Conservation (phyloP, 495 filamentous ascomycete species). For the Aspergillus avenaceus region DNA sequence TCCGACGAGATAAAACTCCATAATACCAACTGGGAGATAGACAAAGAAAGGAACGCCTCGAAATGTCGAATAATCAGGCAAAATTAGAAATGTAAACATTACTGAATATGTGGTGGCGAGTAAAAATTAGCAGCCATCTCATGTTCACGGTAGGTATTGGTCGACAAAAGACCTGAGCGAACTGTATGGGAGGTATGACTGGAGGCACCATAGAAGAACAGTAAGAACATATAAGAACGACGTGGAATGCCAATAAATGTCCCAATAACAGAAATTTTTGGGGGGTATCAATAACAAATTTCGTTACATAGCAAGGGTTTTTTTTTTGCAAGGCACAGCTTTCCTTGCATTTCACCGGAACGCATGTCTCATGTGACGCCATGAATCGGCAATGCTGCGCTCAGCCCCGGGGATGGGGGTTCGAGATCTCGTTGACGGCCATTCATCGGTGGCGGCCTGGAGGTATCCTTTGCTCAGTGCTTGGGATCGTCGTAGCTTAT, state of each 20-base stretch:
- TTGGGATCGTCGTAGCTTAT: slow-evolving; percentile 39
- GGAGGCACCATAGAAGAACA: too few relatives aligned
- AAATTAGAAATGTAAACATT: slow-evolving; percentile 28
- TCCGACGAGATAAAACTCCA: neutral
- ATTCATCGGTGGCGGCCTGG: slow-evolving; percentile 35
- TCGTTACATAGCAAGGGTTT: neutral
- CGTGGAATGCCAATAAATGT: neutral
- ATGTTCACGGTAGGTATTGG: neutral
- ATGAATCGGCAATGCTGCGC: slow-evolving; percentile 33
- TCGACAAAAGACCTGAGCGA: neutral
- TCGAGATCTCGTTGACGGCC: slow-evolving; percentile 23
- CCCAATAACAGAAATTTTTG: slow-evolving; percentile 2
- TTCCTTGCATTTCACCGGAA: slow-evolving; percentile 24
- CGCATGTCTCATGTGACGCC: slow-evolving; percentile 40
- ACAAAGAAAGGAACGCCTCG: too few relatives aligned
- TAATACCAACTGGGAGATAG: neutral
- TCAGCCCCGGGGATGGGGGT: slow-evolving; percentile 33
- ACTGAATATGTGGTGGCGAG: slow-evolving; percentile 6
- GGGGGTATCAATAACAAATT: slow-evolving; percentile 20
- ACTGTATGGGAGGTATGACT: neutral
- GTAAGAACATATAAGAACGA: neutral
- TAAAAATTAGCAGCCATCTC: neutral
- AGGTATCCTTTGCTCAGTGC: slow-evolving; percentile 38
- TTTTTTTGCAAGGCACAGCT: neutral
- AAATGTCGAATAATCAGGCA: too few relatives aligned